Evolutionary conservation across 2,329 filamentous ascomycete genomes (phyloP).

Genomic region (Chaetomium olivaceum): DNA sequence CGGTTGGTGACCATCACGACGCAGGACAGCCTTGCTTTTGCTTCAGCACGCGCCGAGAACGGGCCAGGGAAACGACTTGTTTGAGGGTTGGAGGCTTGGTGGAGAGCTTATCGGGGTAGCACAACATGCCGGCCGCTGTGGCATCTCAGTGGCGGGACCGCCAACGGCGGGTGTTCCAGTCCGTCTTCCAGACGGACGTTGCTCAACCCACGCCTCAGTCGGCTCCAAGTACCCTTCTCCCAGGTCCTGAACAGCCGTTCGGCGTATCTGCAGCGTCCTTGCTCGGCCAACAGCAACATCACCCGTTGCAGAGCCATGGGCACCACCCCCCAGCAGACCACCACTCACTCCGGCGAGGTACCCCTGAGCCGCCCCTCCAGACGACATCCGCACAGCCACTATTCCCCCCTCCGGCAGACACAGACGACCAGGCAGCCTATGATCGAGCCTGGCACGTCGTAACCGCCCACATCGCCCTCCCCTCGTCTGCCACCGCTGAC

Average conservation of each 20-base stretch:
- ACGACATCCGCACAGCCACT: conserved; percentile 18
- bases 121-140: conserved; percentile 38
- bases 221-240: conserved; percentile 42
- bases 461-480: conserved; percentile 58
- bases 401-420: conserved; percentile 24
- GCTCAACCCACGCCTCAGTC: conserved; percentile 51
- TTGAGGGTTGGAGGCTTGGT: not conserved
- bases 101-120: not conserved
- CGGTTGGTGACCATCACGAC: not conserved
- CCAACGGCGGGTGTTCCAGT: conserved; percentile 54
- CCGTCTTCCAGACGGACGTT: conserved; percentile 56
- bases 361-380: conserved; percentile 21
- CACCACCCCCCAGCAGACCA: conserved; percentile 16
- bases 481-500: conserved; percentile 55
- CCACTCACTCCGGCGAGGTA: conserved; percentile 18
- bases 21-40: not conserved
- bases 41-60: not conserved
- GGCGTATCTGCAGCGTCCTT: conserved; percentile 42
- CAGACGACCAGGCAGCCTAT: conserved; percentile 57
- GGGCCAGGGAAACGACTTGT: not conserved
- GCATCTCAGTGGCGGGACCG: conserved; percentile 49
- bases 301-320: conserved; percentile 24
- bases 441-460: conserved; percentile 64
- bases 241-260: conserved; percentile 49
- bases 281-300: conserved; percentile 8